These are phyloP conservation scores for Eragrostis curvula DNA, from an alignment of 176 grass and related monocot species.

Conservation along the genomic window DNA sequence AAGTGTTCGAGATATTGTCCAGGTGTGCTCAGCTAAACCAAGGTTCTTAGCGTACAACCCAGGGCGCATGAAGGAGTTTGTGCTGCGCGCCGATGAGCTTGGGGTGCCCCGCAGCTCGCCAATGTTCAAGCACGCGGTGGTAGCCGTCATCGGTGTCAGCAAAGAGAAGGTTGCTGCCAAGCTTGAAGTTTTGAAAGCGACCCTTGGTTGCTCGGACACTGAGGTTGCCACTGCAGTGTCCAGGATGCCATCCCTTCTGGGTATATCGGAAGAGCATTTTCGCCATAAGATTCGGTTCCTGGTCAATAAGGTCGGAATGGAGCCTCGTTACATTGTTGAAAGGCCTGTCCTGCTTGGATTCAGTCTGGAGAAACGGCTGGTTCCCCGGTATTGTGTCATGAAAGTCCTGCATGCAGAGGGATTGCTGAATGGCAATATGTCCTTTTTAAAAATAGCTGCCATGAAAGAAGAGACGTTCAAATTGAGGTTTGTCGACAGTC, in stretches of 20 bases:
- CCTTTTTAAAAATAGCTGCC: not conserved
- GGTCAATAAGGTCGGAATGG: constrained; percentile 12
- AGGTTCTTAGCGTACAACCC: not conserved
- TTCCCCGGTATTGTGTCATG: constrained; percentile 37
- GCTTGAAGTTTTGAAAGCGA: constrained; percentile 40
- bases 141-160: not conserved
- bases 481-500: constrained; percentile 33
- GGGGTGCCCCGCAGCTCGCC: constrained; percentile 31
- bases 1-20: constrained; percentile 28
- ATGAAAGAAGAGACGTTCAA: constrained; percentile 12
- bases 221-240: constrained; percentile 12
- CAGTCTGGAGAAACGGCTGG: constrained; percentile 54
- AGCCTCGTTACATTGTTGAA: constrained; percentile 16
- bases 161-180: constrained; percentile 33
- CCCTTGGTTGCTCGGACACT: constrained; percentile 27
- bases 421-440: not conserved
- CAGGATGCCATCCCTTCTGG: constrained; percentile 27
- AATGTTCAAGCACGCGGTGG: constrained; percentile 21
- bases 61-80: not conserved
- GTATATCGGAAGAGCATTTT: not conserved
- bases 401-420: constrained; percentile 49
- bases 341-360: constrained; percentile 10
- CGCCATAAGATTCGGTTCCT: constrained; percentile 40
- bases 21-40: not conserved
- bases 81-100: constrained; percentile 19